A percentile compares a stretch with the other conserved stretches of the same genome.
These are phyloP conservation scores for Lepiota subincarnata DNA, from an alignment of 768 basidiomycete genomes.

Conservation along the genomic window DNA sequence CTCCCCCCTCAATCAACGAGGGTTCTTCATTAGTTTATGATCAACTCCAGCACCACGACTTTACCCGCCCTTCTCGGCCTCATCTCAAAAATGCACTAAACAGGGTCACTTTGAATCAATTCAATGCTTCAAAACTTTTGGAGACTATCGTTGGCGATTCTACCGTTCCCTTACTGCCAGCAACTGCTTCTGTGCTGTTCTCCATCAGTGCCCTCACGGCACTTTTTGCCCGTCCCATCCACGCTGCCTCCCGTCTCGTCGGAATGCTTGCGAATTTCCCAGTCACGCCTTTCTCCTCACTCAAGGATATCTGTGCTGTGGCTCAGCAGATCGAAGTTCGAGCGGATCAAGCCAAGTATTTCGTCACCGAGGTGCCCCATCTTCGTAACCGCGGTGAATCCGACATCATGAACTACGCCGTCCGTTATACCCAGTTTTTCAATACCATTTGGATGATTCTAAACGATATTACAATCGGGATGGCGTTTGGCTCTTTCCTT, in stretches of 20 bases:
- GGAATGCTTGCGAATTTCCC: background rate
- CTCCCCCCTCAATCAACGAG: constrained; percentile 2
- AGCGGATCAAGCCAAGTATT: constrained; percentile 42
- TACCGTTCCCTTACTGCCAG: constrained; percentile 6
- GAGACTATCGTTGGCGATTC: constrained; percentile 1
- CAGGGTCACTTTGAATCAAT: constrained; percentile 6
- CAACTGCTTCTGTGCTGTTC: constrained; percentile 6
- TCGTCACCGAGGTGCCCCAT: constrained; percentile 37
- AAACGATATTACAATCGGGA: constrained; percentile 87
- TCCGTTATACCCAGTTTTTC: constrained; percentile 81
- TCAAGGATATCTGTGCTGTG: background rate
- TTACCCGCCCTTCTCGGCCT: constrained; percentile 5
- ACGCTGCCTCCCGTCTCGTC: background rate
- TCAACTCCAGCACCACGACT: background rate
- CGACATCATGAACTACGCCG: constrained; percentile 40
- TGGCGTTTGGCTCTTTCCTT: constrained; percentile 66
- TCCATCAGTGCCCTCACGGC: constrained; percentile 8
- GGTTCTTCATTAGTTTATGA: background rate
- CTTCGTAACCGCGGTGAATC: constrained; percentile 32
- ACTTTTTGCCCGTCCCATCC: constrained; percentile 3
- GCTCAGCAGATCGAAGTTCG: constrained; percentile 63
- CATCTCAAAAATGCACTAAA: background rate
- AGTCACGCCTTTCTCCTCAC: background rate
- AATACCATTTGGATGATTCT: constrained; percentile 88
- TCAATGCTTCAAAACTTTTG: constrained; percentile 8